Percentiles rank a stretch among this genome's conserved stretches.
Evolutionary conservation across 768 basidiomycete genomes (phyloP).

Genomic region (Boletus patriciae): DNA sequence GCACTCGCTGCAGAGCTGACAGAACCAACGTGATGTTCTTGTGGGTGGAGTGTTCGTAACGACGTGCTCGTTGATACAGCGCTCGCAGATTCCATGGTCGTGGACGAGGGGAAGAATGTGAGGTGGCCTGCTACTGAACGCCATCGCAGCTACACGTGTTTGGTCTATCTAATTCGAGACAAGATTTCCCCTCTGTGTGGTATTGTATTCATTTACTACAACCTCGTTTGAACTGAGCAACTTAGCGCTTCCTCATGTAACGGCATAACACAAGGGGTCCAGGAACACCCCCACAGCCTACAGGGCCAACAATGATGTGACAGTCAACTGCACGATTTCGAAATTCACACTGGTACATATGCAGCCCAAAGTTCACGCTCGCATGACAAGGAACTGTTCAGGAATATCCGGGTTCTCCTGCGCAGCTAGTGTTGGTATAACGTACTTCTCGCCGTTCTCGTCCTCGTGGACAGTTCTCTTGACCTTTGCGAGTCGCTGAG

Average conservation of each 20-base stretch:
- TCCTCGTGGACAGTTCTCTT: slow-evolving; percentile 38
- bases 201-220: background rate
- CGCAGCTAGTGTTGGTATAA: slow-evolving; percentile 42
- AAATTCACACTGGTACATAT: background rate
- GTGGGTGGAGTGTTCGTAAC: slow-evolving; percentile 36
- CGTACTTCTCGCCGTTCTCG: slow-evolving; percentile 40
- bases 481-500: slow-evolving; percentile 40
- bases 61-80: slow-evolving; percentile 37
- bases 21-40: slow-evolving; percentile 14
- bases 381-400: slow-evolving; percentile 69
- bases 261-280: background rate
- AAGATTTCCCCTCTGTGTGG: background rate
- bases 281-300: background rate
- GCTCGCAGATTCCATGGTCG: slow-evolving; percentile 26
- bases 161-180: slow-evolving; percentile 17
- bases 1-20: slow-evolving; percentile 6
- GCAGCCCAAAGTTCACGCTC: slow-evolving; percentile 25
- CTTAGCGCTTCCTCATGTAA: background rate
- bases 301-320: background rate
- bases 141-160: slow-evolving; percentile 33
- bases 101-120: background rate
- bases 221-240: background rate
- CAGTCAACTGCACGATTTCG: background rate
- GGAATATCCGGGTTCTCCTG: slow-evolving; percentile 70
- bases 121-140: background rate